phyloP scores from a whole-genome alignment of 1,284 basidiomycete genomes.

The Mycena sp. region DNA sequence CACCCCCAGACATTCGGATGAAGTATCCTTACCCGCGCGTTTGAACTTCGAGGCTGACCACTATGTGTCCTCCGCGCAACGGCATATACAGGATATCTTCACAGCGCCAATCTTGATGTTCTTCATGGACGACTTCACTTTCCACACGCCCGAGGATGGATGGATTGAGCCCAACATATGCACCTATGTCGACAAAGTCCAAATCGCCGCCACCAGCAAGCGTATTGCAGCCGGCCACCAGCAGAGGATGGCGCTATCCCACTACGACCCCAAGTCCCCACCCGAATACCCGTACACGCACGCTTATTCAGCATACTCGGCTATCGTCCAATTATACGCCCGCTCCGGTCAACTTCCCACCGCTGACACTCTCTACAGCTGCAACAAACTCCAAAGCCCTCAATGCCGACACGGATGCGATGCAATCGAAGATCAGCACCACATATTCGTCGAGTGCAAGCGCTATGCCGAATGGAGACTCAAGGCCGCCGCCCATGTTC shows the following conservation, averaged over 20 bases:
- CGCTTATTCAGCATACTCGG: slow-evolving; percentile 9
- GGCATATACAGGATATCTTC: not conserved
- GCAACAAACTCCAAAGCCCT: not conserved
- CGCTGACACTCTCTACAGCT: not conserved
- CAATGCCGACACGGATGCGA: not conserved
- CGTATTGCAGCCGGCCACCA: not conserved
- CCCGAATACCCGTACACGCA: slow-evolving; percentile 1
- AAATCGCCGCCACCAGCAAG: not conserved
- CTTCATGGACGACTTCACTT: slow-evolving; percentile 1
- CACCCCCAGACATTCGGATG: not conserved
- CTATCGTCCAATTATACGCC: not conserved
- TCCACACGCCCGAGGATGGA: not conserved
- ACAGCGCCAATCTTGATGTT: not conserved
- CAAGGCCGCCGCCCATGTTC: not conserved
- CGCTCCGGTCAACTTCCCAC: slow-evolving; percentile 10
- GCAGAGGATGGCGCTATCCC: not conserved
- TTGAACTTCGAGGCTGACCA: slow-evolving; percentile 10
- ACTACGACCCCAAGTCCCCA: not conserved
- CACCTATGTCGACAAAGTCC: not conserved
- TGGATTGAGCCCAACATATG: slow-evolving; percentile 11
- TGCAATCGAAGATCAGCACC: slow-evolving; percentile 1
- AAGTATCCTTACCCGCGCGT: too few species aligned
- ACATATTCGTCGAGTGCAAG: not conserved
- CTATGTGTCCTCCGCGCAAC: not conserved
- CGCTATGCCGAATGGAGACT: not conserved